Conservation (phyloP, 148 eudicot genomes). For the Chenopodium album region DNA sequence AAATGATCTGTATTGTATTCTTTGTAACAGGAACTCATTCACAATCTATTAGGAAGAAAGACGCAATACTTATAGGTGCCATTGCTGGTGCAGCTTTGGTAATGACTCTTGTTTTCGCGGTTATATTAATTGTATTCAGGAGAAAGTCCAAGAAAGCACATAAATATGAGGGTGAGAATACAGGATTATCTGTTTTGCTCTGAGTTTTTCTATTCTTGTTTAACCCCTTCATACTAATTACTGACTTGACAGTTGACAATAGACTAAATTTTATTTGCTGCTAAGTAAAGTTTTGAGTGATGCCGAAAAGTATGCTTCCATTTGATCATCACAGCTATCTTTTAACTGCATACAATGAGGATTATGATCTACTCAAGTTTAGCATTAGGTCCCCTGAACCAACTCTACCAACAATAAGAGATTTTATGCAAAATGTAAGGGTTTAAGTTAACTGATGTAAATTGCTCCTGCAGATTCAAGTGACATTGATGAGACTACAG, state of each 20-base stretch:
- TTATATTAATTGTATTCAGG: conserved; percentile 5
- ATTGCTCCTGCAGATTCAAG: conserved; percentile 23
- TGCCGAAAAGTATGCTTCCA: not conserved
- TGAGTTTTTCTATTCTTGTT: not conserved
- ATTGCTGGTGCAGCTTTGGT: conserved; percentile 13
- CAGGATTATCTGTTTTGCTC: not conserved
- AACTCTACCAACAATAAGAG: no score
- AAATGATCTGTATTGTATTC: not conserved
- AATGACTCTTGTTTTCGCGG: not conserved
- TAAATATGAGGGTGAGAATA: conserved; percentile 18
- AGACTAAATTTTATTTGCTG: not conserved
- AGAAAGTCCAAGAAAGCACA: conserved; percentile 7
- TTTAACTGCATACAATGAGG: not conserved
- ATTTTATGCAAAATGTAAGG: no score
- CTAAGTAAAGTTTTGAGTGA: not conserved
- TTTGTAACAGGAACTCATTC: conserved; percentile 10
- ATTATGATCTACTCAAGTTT: not conserved
- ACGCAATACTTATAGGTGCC: conserved; percentile 10
- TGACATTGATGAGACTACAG: conserved; percentile 30
- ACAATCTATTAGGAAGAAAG: not conserved
- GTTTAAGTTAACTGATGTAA: not conserved
- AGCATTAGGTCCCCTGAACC: not conserved
- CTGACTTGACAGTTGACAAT: not conserved
- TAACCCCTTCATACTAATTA: not conserved
- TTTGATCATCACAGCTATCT: not conserved